These are phyloP conservation scores for Phalaenopsis hybrid DNA, from an alignment of 116 monocot genomes.

Conservation along the genomic window DNA sequence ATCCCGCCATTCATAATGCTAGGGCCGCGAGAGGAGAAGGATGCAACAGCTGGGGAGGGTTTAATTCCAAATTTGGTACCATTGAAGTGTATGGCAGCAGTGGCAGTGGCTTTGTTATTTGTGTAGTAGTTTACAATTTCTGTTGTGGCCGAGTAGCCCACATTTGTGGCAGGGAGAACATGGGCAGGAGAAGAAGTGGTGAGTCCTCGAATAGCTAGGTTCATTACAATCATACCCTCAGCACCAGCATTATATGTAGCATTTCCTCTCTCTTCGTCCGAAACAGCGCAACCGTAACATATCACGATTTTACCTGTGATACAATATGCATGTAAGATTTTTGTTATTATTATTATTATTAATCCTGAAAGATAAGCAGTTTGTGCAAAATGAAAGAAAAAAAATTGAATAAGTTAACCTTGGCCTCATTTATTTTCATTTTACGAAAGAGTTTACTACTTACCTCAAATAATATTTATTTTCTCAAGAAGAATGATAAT, in stretches of 20 bases:
- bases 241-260: neutral
- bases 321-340: neutral
- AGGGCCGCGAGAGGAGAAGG: slow-evolving; percentile 30
- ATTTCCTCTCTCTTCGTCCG: neutral
- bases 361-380: too few species aligned
- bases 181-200: neutral
- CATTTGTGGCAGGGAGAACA: neutral
- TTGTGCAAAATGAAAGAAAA: too few species aligned
- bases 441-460: too few species aligned
- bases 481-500: too few species aligned
- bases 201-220: neutral
- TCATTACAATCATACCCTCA: neutral
- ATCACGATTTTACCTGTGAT: slow-evolving; percentile 18
- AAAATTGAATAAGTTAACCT: too few species aligned
- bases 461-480: too few species aligned
- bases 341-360: too few species aligned
- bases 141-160: slow-evolving; percentile 2
- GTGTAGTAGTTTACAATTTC: neutral
- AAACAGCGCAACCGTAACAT: neutral
- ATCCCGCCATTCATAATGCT: slow-evolving; percentile 11
- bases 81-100: slow-evolving; percentile 14
- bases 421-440: too few species aligned
- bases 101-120: neutral
- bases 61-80: slow-evolving; percentile 8
- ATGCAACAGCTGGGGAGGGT: slow-evolving; percentile 20